Base-by-base conservation (phyloP, 1,139 yeast species). In the Komagataea norvegica region DNA sequence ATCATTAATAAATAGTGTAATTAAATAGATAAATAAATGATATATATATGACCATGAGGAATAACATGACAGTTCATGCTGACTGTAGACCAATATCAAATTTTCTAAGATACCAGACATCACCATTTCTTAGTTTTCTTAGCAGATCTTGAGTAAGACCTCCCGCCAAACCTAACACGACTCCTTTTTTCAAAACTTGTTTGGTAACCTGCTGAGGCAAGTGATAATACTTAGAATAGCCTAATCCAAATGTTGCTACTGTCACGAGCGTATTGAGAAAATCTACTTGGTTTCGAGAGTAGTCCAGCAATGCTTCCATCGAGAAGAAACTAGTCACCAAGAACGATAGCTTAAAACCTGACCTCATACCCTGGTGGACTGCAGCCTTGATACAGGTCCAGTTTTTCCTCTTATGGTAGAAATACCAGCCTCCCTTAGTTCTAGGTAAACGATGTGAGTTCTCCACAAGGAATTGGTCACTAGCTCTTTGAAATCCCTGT, bases 361-460 rank as follows among this genome's bases (percentile, higher is more conserved):
- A 45, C 13, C 61, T 62, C 46, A 74, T 58, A 0, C 84, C 86
- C 19, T 64, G 64, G 37, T 74, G 66, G 29, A 83, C 59, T 1
- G 84, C 86, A 19, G 64, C 65, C 38, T 74, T 67, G 29, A 83
- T 61, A 63, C 86, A 77, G 30, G 81, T 83, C 57, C 84, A 84
- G 59, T 84, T 83, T 63, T 85, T 86, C 48, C 87, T 72, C 60
- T 84, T 86, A 60, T 86, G 94, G 60, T 87, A 86, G 56, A 82
- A 83, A 56, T 83, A 87, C 95, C 95, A 86, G 0, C 91, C 93
- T 24, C 88, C 91, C 38, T 79, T 83, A 1, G 83, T 79, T 17
- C 64, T 68, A 4, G 95, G 95, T 44, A 87, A 64, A 33, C 95
- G 61, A 54, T 86, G 95, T 10, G 93, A 84, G 53, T 86, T 86